phyloP scores from a whole-genome alignment of 163 green algal genomes.

The Chlorella variabilis region DNA sequence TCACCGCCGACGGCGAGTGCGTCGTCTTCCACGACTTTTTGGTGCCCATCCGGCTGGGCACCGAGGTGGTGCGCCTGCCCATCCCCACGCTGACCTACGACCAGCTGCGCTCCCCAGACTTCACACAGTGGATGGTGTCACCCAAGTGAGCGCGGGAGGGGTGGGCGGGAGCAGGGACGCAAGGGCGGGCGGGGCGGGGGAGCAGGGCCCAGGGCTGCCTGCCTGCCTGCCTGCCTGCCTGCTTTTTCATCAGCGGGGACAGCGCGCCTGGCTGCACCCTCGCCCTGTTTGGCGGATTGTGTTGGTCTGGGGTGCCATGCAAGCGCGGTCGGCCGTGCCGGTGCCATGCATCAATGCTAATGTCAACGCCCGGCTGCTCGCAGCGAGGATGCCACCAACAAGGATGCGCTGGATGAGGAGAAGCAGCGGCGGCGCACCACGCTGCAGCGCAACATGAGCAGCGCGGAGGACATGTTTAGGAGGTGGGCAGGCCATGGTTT shows the following conservation, averaged over 20 bases:
- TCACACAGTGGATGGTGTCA: conserved; percentile 43
- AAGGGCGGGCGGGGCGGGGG: too few relatives aligned
- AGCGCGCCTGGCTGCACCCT: too few relatives aligned
- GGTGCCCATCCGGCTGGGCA: conserved; percentile 45
- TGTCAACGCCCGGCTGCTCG: too few relatives aligned
- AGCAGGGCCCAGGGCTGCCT: too few relatives aligned
- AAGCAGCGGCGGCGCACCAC: conserved; percentile 13
- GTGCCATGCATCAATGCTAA: too few relatives aligned
- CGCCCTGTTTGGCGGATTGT: too few relatives aligned
- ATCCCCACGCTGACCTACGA: conserved; percentile 47
- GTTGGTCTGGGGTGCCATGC: too few relatives aligned
- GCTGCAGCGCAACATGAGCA: conserved; percentile 56
- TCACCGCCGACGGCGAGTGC: conserved; percentile 19
- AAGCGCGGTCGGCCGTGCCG: too few relatives aligned
- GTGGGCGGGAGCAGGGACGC: too few relatives aligned
- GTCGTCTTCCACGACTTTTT: conserved; percentile 61
- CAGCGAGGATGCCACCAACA: conserved; percentile 30
- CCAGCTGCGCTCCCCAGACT: conserved; percentile 50
- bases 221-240: too few relatives aligned
- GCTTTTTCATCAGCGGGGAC: too few relatives aligned
- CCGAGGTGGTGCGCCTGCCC: conserved; percentile 42
- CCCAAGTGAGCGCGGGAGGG: conserved; percentile 24
- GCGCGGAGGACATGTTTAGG: conserved; percentile 55
- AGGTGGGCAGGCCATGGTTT: neutral
- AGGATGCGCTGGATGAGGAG: conserved; percentile 46